Evolutionary conservation across 805 yeast species (phyloP), one percentile per base, ranked within the genome.

Genomic region (Metschnikowia lachancei): DNA sequence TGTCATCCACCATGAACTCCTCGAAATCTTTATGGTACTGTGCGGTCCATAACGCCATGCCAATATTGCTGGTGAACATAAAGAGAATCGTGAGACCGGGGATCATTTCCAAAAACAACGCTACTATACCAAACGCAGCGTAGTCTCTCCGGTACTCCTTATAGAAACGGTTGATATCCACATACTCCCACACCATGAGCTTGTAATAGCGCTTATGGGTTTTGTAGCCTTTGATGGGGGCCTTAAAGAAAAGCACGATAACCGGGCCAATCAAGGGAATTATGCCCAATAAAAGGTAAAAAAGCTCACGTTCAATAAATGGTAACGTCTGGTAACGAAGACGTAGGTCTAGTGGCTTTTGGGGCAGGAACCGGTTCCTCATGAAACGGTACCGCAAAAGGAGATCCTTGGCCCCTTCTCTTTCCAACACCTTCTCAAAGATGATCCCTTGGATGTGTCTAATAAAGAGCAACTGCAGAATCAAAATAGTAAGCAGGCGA

Each of bases 31-130:
- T 49, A 38, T 66, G 68, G 19, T 62, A 62, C n/a, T 61, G 57
- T 18, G 69, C 74, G 3, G 80, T 81, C 88, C 88, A 83, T 38
- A 80, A 60, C 0, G 87, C 87, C 10, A 82, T 82, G 5, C 85
- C 88, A 3, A 78, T 66, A 2, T 75, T 74, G 60, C 81, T 80
- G 9, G 87, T 79, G 51, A 79, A 77, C 53, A 75, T 69, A 49
- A 83, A 81, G 30, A 81, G 63, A 11, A 80, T 65, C 28, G 79
- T 76, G 2, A 80, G 46, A 18, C 80, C 49, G 1, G 89, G 88
- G 10, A 80, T 63, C 50, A 71, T 63, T 54, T 82, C 87, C 31
- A 83, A 58, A 1, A 74, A 22, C 28, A 75, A 69, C 1, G 83
- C 73, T 13, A 72, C 64, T 29, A 80, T 53, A 0, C 88, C 89